These are phyloP conservation scores for Linum trigynum DNA, from an alignment of 345 rosid species.

Conservation along the genomic window DNA sequence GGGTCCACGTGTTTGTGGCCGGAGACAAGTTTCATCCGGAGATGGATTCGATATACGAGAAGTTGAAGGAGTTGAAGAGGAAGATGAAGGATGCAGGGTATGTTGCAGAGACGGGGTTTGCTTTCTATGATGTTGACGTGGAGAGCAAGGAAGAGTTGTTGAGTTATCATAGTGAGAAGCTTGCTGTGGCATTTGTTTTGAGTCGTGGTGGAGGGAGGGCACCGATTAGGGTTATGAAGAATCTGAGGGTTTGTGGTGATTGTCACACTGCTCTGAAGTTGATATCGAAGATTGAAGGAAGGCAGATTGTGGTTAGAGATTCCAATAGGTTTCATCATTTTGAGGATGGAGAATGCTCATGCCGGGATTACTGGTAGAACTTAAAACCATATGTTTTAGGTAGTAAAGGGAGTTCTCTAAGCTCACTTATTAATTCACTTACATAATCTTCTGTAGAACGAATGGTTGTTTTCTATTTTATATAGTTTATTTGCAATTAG, in stretches of 20 bases:
- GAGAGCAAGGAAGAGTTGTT: slow-evolving; percentile 84
- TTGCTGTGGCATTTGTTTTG: slow-evolving; percentile 76
- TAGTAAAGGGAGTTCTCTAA: too few relatives aligned
- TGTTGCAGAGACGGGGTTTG: slow-evolving; percentile 61
- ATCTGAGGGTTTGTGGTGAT: slow-evolving; percentile 78
- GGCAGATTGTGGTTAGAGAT: slow-evolving; percentile 63
- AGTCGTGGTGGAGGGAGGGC: slow-evolving; percentile 25
- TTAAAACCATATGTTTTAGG: not conserved
- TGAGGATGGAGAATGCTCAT: slow-evolving; percentile 59
- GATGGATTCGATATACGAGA: slow-evolving; percentile 46
- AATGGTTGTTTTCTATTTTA: too few relatives aligned
- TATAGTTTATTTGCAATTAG: too few relatives aligned
- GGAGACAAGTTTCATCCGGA: slow-evolving; percentile 71
- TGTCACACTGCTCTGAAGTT: slow-evolving; percentile 77
- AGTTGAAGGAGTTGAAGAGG: slow-evolving; percentile 59
- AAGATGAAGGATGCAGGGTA: slow-evolving; percentile 78
- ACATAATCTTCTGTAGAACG: too few relatives aligned
- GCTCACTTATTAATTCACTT: too few relatives aligned
- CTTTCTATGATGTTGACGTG: slow-evolving; percentile 65
- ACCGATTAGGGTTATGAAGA: slow-evolving; percentile 91
- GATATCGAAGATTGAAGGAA: slow-evolving; percentile 56
- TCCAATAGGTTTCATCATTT: slow-evolving; percentile 92
- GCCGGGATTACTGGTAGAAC: slow-evolving; percentile 73
- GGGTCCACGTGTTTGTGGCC: slow-evolving; percentile 76
- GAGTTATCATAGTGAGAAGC: slow-evolving; percentile 81